A percentile compares a stretch with the other conserved stretches of the same genome.
These are phyloP conservation scores for Pseudohyphozyma bogoriensis DNA, from an alignment of 768 basidiomycete genomes.

Conservation along the genomic window DNA sequence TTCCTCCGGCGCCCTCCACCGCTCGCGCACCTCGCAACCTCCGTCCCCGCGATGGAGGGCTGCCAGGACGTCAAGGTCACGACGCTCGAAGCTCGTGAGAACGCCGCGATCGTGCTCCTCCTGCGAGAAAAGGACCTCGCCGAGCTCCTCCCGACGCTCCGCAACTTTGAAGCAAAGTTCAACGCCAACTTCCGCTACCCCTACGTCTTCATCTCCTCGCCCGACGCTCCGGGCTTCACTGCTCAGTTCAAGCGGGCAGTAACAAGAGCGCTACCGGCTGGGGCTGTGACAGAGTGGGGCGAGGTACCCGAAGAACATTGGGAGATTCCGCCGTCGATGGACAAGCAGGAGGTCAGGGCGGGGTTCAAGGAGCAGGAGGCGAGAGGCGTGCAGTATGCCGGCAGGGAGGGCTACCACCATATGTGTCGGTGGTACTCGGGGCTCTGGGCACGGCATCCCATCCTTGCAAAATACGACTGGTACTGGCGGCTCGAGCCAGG, in stretches of 20 bases:
- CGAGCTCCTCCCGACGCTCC: slow-evolving; percentile 24
- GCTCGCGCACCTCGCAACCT: background rate
- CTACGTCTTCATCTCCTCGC: slow-evolving; percentile 20
- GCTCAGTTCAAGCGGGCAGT: slow-evolving; percentile 1
- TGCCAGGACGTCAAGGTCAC: slow-evolving; percentile 9
- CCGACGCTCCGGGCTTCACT: slow-evolving; percentile 4
- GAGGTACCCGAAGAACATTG: slow-evolving; percentile 14
- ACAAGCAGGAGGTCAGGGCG: background rate
- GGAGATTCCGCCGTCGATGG: slow-evolving; percentile 14
- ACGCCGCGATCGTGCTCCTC: slow-evolving; percentile 27
- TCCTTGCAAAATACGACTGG: slow-evolving; percentile 14
- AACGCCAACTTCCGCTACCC: slow-evolving; percentile 24
- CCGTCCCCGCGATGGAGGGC: slow-evolving; percentile 16
- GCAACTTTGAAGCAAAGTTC: slow-evolving; percentile 27
- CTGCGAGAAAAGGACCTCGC: slow-evolving; percentile 21
- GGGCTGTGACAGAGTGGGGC: slow-evolving; percentile 1
- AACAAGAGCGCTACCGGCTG: background rate
- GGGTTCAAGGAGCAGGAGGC: slow-evolving; percentile 13
- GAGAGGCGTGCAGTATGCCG: slow-evolving; percentile 19
- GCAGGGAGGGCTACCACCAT: slow-evolving; percentile 25
- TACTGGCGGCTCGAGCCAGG: slow-evolving; percentile 19
- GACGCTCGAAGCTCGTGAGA: slow-evolving; percentile 12
- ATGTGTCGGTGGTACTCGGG: slow-evolving; percentile 22
- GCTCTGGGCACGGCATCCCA: slow-evolving; percentile 6
- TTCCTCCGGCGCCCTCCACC: background rate